A percentile compares a stretch with the other conserved stretches of the same genome.
These are phyloP conservation scores for Chlamydomonas schloesseri DNA, from an alignment of 139 green algal species.

Conservation along the genomic window DNA sequence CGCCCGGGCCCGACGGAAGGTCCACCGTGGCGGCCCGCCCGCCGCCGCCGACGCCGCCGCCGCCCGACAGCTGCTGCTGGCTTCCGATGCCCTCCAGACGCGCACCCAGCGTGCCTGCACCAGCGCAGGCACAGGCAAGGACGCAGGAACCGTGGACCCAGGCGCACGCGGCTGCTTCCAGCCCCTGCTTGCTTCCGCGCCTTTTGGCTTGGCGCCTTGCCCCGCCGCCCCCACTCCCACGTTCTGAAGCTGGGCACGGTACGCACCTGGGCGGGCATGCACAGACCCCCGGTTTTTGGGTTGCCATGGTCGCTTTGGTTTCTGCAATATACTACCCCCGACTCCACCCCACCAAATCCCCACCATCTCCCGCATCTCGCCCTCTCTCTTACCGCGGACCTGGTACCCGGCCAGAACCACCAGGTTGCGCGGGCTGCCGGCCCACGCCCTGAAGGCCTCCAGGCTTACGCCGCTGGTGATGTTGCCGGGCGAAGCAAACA, in stretches of 20 bases:
- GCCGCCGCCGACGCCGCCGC: not conserved
- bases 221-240: too few species aligned
- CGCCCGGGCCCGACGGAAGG: not conserved
- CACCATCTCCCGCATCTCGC: not conserved
- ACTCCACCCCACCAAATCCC: not conserved
- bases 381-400: conserved; percentile 33
- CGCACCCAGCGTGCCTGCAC: conserved; percentile 22
- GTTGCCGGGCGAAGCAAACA: conserved; percentile 87
- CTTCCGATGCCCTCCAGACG: not conserved
- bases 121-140: not conserved
- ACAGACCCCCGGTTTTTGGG: too few species aligned
- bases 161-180: too few species aligned
- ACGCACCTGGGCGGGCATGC: too few species aligned
- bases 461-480: conserved; percentile 76
- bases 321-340: too few species aligned
- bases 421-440: conserved; percentile 63
- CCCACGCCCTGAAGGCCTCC: conserved; percentile 71
- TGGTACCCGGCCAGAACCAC: conserved; percentile 80
- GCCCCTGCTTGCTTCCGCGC: too few species aligned
- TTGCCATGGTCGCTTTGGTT: too few species aligned
- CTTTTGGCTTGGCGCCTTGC: too few species aligned
- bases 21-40: not conserved
- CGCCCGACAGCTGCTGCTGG: conserved; percentile 17
- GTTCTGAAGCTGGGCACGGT: too few species aligned
- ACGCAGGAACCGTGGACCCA: too few species aligned